Percentiles rank a stretch among this genome's conserved stretches.
Evolutionary conservation across 768 basidiomycete species (phyloP).

Genomic region (Leucocoprinus sp.): DNA sequence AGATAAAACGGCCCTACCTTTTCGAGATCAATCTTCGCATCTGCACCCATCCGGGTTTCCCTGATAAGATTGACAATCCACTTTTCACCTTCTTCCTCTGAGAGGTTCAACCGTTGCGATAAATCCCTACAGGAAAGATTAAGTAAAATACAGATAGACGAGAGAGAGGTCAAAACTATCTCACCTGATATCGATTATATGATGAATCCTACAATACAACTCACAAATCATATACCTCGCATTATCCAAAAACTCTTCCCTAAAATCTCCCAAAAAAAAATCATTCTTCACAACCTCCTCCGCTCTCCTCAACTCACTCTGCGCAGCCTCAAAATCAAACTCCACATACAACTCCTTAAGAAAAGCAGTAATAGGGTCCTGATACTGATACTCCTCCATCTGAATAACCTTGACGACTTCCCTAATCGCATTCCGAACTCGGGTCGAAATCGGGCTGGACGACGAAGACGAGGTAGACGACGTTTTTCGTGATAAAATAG

Average conservation of each 20-base stretch:
- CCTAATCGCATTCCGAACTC: constrained; percentile 80
- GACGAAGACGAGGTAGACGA: constrained; percentile 38
- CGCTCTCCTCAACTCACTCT: constrained; percentile 67
- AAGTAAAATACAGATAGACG: background rate
- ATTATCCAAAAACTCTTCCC: constrained; percentile 94
- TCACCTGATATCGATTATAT: constrained; percentile 80
- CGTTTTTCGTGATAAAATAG: constrained; percentile 82
- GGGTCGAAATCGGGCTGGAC: constrained; percentile 43
- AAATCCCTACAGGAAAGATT: constrained; percentile 52
- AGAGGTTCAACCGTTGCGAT: constrained; percentile 87
- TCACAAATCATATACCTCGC: constrained; percentile 94
- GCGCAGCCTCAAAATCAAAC: constrained; percentile 95
- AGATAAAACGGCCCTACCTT: constrained; percentile 51
- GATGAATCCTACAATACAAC: constrained; percentile 96
- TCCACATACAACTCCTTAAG: constrained; percentile 90
- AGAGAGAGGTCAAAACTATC: background rate
- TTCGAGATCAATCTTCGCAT: constrained; percentile 96
- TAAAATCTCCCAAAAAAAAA: constrained; percentile 88
- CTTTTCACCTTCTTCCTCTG: constrained; percentile 94
- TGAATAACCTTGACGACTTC: constrained; percentile 92
- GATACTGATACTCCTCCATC: constrained; percentile 93
- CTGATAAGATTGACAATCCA: constrained; percentile 99
- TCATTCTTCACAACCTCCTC: constrained; percentile 83
- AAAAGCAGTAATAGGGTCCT: constrained; percentile 90
- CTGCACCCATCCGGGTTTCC: constrained; percentile 92